Base-by-base conservation (phyloP, 345 rosid genomes). In the Kernera saxatilis region DNA sequence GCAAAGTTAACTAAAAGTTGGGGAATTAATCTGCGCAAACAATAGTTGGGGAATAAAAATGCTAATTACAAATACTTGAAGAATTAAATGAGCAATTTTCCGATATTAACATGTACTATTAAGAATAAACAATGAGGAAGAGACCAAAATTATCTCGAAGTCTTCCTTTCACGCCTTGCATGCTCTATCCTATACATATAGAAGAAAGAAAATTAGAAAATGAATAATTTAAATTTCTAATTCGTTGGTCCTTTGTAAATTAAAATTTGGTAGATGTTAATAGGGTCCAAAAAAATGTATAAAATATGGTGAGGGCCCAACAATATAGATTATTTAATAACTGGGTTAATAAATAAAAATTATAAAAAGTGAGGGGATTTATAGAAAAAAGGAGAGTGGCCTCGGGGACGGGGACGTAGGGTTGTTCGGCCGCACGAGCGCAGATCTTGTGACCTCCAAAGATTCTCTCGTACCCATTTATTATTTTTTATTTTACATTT, bases 351-450 rank as follows among this genome's bases (percentile, higher is more conserved):
- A 51, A 51, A 62, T 12, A 22, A 18, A 35, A 44, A 13, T 1
- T 14, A 40, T 4, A 43, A 13, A 30, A 33, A 23, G 12, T 10
- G 26, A 23, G 48, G 29, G 35, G 37, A 1, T 40, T 29, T 30
- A 14, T 6, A 29, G 2, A 54, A 43, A 37, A 6, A 55, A 9
- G 8, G 48, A 14, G 29, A 53, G 63, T 50, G 69, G 74, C 69
- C 33, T 52, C 64, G 62, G 8, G 12, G 40, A 12, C 12, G n/a
- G 69, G 69, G 50, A 13, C 64, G 39, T 8, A 53, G 63, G 51
- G 11, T 60, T 43, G 43, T 75, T 4, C 70, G 69, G 64, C 59
- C 79, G 65, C 79, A 75, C 74, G 74, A 21, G 52, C 55, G 73
- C 78, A 75, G 23, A 51, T 68, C 67, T 17, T 67, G 46, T 65